Percentiles rank a stretch among this genome's conserved stretches.
These are phyloP conservation scores for Candida buenavistaensis DNA, from an alignment of 1,139 yeast genomes.

Conservation along the genomic window DNA sequence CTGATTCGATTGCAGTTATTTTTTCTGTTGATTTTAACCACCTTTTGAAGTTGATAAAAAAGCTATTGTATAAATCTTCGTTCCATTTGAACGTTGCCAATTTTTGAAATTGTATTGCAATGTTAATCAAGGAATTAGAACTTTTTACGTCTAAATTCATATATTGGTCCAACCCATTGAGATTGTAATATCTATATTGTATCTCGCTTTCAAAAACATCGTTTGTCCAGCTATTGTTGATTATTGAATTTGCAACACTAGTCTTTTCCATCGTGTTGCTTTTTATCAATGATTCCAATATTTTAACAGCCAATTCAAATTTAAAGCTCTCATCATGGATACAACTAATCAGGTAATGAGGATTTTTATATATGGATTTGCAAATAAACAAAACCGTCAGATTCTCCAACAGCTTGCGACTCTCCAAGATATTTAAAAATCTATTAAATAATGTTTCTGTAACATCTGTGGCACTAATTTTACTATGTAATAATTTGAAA, in stretches of 20 bases:
- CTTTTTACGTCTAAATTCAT: constrained; percentile 11
- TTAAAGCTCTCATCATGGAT: constrained; percentile 9
- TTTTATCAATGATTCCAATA: constrained; percentile 16
- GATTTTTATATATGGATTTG: constrained; percentile 4
- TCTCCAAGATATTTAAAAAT: constrained; percentile 1
- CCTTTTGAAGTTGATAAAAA: constrained; percentile 11
- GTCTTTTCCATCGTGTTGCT: constrained; percentile 14
- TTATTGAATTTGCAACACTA: constrained; percentile 16
- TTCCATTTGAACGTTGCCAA: constrained; percentile 23
- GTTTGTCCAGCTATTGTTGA: constrained; percentile 16
- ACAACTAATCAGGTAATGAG: constrained; percentile 4
- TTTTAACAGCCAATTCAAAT: constrained; percentile 1
- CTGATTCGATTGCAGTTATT: constrained; percentile 22
- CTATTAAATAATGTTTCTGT: neutral
- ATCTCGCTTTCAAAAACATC: constrained; percentile 13
- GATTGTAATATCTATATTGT: constrained; percentile 22
- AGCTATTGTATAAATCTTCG: constrained; percentile 14
- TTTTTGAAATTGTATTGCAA: constrained; percentile 23
- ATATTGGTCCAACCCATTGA: constrained; percentile 20
- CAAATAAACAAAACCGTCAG: constrained; percentile 6
- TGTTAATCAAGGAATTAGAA: constrained; percentile 13
- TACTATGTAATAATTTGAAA: constrained; percentile 15
- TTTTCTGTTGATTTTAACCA: constrained; percentile 7
- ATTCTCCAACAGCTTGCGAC: constrained; percentile 2
- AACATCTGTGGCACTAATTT: constrained; percentile 18